Conservation (phyloP, 2,329 filamentous ascomycete species). For the Cordyceps cicadae region DNA sequence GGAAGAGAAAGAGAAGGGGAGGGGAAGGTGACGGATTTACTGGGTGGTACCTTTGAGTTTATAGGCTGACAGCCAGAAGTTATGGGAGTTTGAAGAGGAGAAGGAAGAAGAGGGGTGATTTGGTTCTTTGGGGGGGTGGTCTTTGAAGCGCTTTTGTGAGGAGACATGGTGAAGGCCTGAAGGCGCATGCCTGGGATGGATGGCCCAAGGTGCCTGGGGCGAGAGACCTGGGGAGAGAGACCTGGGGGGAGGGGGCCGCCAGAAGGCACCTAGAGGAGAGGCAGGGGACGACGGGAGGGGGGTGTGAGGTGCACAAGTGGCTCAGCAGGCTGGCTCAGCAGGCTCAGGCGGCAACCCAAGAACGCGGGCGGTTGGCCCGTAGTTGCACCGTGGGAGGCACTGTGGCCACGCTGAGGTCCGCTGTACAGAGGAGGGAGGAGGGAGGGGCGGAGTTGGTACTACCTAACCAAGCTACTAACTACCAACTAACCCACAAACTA, state of each 20-base stretch:
- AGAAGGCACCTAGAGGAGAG: neutral
- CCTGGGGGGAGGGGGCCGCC: too few species aligned
- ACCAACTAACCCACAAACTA: too few species aligned
- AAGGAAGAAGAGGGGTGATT: neutral
- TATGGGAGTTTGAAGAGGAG: neutral
- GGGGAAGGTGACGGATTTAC: neutral
- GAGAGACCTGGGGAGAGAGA: too few species aligned
- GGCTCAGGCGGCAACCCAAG: neutral
- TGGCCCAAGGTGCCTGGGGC: neutral
- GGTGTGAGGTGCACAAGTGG: neutral
- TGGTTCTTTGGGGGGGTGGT: neutral
- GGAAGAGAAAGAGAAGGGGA: neutral
- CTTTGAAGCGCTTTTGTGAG: neutral
- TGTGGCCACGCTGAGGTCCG: neutral
- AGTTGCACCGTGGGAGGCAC: neutral
- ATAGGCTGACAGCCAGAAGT: neutral
- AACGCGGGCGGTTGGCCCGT: neutral
- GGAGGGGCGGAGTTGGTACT: neutral
- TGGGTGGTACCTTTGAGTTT: neutral
- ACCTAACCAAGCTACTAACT: too few species aligned
- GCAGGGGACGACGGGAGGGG: neutral
- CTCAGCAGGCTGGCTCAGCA: neutral
- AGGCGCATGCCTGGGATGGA: neutral
- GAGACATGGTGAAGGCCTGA: neutral
- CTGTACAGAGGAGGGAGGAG: neutral